Base-by-base conservation (phyloP, 495 filamentous ascomycete species). In the Penicillium waksmanii region DNA sequence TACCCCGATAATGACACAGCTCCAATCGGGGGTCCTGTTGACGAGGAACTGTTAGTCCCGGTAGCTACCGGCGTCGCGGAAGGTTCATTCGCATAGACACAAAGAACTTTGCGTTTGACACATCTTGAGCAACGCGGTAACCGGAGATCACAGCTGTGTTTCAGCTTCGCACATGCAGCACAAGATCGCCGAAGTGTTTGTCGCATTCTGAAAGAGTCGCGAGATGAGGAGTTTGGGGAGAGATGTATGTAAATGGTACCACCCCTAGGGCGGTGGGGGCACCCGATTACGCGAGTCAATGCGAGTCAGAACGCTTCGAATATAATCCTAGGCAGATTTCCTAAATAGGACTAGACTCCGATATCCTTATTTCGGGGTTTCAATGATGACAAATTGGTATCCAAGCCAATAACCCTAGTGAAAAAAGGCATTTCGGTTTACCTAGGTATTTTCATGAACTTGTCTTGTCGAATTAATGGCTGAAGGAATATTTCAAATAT, bases 61-160 rank as follows among this genome's bases (percentile, higher is more conserved):
- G 51, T 38, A 47, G 47, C 27, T 56, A 48, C 65, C 60, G 66
- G 58, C 15, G 38, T 21, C 9, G 67, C 58, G 0, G 73, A 64
- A 3, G 81, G 81, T 58, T 78, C 66, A 46, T 84, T 84, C 2
- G 74, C 79, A 62, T 82, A 84, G 35, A 71, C 58, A 51, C 81
- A 84, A 3, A 62, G 55, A 15, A 72, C 62, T 3, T 74, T 68
- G 18, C 77, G 70, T 64, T 79, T 80, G 43, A 72, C 46, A 60
- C 81, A 84, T 38, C 81, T 77, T 21, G 79, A 80, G 64, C 81
- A 84, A 15, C 70, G 69, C 10, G 81, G 81, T 0, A 74, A 77
- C 23, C 66, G 66, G 13, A 80, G 74, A 54, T 82, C 79, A 53
- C 81, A 84, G 54, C 75, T 74, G 51, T 74, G 73, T 59, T 84